Evolutionary conservation across 2,329 filamentous ascomycete species (phyloP).

Genomic region (Fusarium camptoceras): DNA sequence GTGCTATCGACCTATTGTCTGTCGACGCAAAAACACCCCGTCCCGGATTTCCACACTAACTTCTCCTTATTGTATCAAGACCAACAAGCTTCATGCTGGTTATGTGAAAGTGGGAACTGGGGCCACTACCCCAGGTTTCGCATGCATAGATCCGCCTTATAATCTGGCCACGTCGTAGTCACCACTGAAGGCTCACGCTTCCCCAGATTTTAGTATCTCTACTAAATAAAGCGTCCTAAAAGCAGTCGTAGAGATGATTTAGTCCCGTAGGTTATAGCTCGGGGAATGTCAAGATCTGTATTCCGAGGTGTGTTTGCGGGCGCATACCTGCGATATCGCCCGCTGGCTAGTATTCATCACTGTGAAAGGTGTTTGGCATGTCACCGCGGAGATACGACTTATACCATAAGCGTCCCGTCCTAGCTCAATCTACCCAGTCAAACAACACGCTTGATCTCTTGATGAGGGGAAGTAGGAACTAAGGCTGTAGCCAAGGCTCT

Average conservation of each 20-base stretch:
- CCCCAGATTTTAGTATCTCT: neutral
- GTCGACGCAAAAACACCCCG: no score
- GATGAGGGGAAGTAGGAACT: neutral
- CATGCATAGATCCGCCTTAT: neutral
- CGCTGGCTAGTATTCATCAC: neutral
- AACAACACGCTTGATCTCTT: neutral
- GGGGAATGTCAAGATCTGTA: neutral
- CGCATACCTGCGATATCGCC: neutral
- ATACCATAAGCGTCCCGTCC: neutral
- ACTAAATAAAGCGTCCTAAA: neutral
- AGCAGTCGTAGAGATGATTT: fast-evolving
- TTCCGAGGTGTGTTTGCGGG: neutral
- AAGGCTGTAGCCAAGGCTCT: neutral
- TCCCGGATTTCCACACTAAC: neutral
- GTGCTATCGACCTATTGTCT: no score
- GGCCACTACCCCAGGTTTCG: neutral
- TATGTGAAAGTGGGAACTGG: neutral
- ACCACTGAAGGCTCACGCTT: neutral
- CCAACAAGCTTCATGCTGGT: neutral
- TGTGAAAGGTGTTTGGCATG: neutral
- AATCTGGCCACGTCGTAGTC: neutral
- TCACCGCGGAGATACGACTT: neutral
- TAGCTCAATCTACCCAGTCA: neutral
- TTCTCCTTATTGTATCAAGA: neutral
- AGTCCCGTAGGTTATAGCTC: no score